A percentile compares a stretch with the other conserved stretches of the same genome.
Evolutionary conservation across 148 eudicot species (phyloP).

Genomic region (Drosera capensis): DNA sequence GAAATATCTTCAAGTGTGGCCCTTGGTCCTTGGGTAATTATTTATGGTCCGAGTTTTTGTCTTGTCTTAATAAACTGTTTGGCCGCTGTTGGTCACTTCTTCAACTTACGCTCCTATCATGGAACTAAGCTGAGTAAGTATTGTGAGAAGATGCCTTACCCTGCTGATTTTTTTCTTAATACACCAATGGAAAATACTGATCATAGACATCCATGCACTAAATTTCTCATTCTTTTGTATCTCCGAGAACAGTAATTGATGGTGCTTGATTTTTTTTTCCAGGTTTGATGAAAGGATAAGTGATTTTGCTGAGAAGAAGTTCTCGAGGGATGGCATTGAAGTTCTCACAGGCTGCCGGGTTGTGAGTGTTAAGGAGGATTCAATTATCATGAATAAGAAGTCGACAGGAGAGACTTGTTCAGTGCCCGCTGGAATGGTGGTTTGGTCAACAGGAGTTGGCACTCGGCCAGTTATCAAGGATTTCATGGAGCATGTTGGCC

Average conservation of each 20-base stretch:
- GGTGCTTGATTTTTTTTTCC: constrained; percentile 4
- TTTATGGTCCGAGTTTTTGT: too few species aligned
- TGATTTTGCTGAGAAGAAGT: constrained; percentile 55
- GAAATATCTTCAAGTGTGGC: too few species aligned
- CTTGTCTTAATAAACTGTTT: too few species aligned
- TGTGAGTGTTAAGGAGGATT: constrained; percentile 26
- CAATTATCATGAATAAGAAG: constrained; percentile 33
- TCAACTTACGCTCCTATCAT: too few species aligned
- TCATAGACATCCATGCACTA: too few species aligned
- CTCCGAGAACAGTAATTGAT: neutral
- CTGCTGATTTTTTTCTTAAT: too few species aligned
- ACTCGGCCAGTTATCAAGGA: constrained; percentile 56
- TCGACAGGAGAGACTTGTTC: constrained; percentile 24
- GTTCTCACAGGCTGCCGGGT: constrained; percentile 52
- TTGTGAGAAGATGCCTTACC: too few species aligned
- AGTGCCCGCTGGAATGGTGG: constrained; percentile 52
- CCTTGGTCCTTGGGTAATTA: too few species aligned
- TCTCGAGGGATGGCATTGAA: constrained; percentile 65
- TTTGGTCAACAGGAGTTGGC: constrained; percentile 74
- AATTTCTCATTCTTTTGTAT: too few species aligned
- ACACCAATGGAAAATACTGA: too few species aligned
- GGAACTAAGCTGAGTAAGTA: too few species aligned
- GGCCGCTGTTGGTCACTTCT: too few species aligned
- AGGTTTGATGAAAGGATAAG: constrained; percentile 77
- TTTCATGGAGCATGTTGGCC: constrained; percentile 66